Evolutionary conservation across 148 eudicot species (phyloP), one percentile per base, ranked within the genome.

Genomic region (Polygonum aviculare): DNA sequence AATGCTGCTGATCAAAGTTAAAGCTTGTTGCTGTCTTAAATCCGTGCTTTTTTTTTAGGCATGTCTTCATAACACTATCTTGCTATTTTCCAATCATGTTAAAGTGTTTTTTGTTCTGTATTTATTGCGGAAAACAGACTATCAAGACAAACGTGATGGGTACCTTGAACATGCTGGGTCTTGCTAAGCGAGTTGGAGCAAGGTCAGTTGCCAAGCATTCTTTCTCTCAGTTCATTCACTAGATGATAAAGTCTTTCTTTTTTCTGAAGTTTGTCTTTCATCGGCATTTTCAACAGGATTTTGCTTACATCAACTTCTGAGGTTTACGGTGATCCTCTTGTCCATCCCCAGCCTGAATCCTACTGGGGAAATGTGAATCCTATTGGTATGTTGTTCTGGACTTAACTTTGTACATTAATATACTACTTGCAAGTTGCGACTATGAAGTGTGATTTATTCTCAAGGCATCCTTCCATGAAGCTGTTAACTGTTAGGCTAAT

Each of bases 331-430:
- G 97, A 96, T 79, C 99, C 99, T 48, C 97, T 93, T 79, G 84
- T 83, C 73, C 92, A 93, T 78, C 96, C 93, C 55, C 91, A 95
- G 70, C 89, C 90, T 33, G 99, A 96, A 85, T 85, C 87, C 77
- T 96, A 96, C 77, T 96, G 99, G 99, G 99, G 99, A 60, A 96
- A 96, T 85, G 99, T 96, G 69, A 96, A 96, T 84, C 99, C 98
- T 75, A 94, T 94, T 74, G 98, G 98, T 92, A 84, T 74, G 52
- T 77, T 41, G 57, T 47, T 39, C 35, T 22, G 11, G 52, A 67
- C 15, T 67, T 38, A 35, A 9, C 19, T 67, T 26, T 51, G 26
- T 60, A 60, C 36, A 10, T 26, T 26, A 60, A 60, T 60, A 26
- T 38, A 26, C 36, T 60, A 36, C 4, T 12, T 35, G 7, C 63